phyloP scores from a whole-genome alignment of 768 basidiomycete species.

The Leucocoprinus sp. region DNA sequence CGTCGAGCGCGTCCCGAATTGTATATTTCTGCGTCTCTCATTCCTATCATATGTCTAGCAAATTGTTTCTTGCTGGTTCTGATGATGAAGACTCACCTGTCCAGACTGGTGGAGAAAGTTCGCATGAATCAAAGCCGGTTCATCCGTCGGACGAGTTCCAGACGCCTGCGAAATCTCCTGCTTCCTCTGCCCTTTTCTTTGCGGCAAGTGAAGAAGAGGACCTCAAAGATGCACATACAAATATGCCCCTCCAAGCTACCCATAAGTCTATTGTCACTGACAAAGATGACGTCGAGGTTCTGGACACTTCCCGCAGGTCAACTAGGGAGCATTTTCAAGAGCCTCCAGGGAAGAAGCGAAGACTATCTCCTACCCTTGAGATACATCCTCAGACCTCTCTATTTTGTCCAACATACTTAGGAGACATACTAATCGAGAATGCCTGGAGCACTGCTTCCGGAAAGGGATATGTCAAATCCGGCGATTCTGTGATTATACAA shows the following conservation, averaged over 20 bases:
- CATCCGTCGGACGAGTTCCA: slow-evolving; percentile 3
- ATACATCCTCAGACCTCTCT: slow-evolving; percentile 10
- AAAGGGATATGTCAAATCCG: slow-evolving; percentile 55
- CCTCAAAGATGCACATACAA: slow-evolving; percentile 10
- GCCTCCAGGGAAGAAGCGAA: slow-evolving; percentile 34
- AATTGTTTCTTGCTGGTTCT: slow-evolving; percentile 58
- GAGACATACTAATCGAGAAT: slow-evolving; percentile 60
- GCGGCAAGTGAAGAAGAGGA: slow-evolving; percentile 25
- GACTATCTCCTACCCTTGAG: slow-evolving; percentile 16
- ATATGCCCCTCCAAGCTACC: slow-evolving; percentile 4
- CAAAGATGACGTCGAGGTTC: slow-evolving; percentile 28
- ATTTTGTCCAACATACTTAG: slow-evolving; percentile 44
- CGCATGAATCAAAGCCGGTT: slow-evolving; percentile 10
- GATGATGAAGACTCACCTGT: slow-evolving; percentile 32
- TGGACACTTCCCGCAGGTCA: slow-evolving; percentile 1
- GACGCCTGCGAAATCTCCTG: slow-evolving; percentile 15
- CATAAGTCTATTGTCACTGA: slow-evolving; percentile 12
- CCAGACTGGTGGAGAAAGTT: slow-evolving; percentile 6
- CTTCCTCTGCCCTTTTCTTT: slow-evolving; percentile 18
- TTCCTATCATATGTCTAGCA: too few species aligned
- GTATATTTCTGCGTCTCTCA: slow-evolving; percentile 14
- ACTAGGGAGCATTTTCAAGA: slow-evolving; percentile 30
- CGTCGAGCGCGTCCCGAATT: slow-evolving; percentile 27
- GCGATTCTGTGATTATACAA: slow-evolving; percentile 53
- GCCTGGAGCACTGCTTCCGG: slow-evolving; percentile 78